These are phyloP conservation scores for Brassica balearica DNA, from an alignment of 441 rosid species.

Conservation along the genomic window DNA sequence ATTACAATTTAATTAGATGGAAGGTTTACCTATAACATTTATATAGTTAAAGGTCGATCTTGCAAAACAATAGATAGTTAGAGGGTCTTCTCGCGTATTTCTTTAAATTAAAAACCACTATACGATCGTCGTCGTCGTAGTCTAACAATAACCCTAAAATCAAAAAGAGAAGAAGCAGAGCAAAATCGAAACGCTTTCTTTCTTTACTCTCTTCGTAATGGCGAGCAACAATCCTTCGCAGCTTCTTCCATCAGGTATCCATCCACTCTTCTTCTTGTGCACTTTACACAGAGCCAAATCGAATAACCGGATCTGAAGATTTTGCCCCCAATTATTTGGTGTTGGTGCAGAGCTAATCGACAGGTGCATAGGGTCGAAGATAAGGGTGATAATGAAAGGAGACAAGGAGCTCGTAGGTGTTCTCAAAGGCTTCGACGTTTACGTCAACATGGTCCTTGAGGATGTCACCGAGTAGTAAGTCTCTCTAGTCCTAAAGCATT, in stretches of 20 bases:
- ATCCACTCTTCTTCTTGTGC: background rate
- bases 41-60: background rate
- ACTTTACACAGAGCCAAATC: background rate
- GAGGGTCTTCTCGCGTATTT: background rate
- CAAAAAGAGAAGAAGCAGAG: background rate
- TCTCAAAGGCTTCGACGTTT: conserved; percentile 87
- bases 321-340: background rate
- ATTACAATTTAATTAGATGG: background rate
- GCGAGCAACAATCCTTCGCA: conserved; percentile 85
- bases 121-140: background rate
- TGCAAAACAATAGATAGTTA: background rate
- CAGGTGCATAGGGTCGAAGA: conserved; percentile 91
- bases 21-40: background rate
- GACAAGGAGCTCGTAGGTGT: conserved; percentile 98
- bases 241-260: conserved; percentile 81
- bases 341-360: conserved; percentile 76
- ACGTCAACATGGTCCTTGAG: conserved; percentile 97
- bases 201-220: conserved; percentile 47
- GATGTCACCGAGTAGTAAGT: conserved; percentile 84
- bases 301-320: conserved; percentile 17
- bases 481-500: background rate
- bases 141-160: conserved; percentile 6
- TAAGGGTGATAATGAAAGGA: conserved; percentile 98
- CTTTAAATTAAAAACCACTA: background rate
- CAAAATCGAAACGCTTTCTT: background rate